These are phyloP conservation scores for Diospyros lotus DNA, from an alignment of 148 eudicot species.

Conservation along the genomic window DNA sequence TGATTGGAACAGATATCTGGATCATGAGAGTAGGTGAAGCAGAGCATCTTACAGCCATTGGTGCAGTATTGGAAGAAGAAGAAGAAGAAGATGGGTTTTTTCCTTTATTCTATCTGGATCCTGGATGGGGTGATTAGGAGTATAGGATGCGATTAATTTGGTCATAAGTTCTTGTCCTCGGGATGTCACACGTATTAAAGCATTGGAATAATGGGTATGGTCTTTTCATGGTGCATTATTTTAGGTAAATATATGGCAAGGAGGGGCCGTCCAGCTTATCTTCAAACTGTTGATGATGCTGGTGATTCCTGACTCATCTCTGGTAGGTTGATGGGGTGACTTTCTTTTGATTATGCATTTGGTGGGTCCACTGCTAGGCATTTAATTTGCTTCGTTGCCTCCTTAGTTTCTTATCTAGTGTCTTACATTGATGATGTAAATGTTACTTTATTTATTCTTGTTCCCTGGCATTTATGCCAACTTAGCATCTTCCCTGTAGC, in stretches of 20 bases:
- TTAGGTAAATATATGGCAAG: conserved; percentile 4
- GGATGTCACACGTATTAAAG: too few species aligned
- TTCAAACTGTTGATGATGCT: conserved; percentile 31
- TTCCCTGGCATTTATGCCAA: too few species aligned
- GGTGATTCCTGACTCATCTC: conserved; percentile 24
- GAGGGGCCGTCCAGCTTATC: conserved; percentile 55
- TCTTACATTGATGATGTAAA: too few species aligned
- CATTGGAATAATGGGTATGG: conserved; percentile 5
- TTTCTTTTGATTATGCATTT: conserved; percentile 13
- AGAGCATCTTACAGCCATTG: conserved; percentile 39
- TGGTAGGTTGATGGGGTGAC: conserved; percentile 21
- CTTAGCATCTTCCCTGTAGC: too few species aligned
- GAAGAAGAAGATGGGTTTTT: conserved; percentile 11
- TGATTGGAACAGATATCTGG: conserved; percentile 25
- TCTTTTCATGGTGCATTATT: conserved; percentile 37
- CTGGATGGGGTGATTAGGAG: neutral
- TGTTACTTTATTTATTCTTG: too few species aligned
- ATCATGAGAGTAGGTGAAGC: conserved; percentile 26
- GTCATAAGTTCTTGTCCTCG: too few species aligned
- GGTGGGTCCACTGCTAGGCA: neutral
- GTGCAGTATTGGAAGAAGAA: conserved; percentile 11
- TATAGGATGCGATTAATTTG: too few species aligned
- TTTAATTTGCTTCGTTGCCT: neutral
- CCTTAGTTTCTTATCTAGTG: too few species aligned
- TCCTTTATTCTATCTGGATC: neutral